Conservation (phyloP, 805 yeast genomes). For the Pichia thaimueangensis region DNA sequence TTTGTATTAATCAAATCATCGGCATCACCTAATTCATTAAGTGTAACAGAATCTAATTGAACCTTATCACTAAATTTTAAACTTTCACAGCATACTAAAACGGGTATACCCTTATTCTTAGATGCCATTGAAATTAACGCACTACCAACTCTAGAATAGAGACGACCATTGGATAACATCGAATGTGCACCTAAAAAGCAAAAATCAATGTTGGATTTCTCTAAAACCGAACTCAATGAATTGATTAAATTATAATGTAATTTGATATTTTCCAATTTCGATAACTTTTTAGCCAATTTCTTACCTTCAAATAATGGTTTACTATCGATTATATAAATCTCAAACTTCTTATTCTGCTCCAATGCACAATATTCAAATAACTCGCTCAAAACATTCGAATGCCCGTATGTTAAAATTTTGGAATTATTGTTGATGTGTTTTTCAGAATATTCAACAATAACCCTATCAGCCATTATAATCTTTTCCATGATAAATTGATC, state of each 20-base stretch:
- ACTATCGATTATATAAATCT: slow-evolving; percentile 84
- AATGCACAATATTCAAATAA: slow-evolving; percentile 65
- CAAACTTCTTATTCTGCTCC: slow-evolving; percentile 56
- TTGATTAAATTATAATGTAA: slow-evolving; percentile 74
- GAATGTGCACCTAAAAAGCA: slow-evolving; percentile 96
- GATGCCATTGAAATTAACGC: slow-evolving; percentile 92
- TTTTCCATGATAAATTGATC: slow-evolving; percentile 80
- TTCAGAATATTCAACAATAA: slow-evolving; percentile 76
- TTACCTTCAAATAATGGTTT: slow-evolving; percentile 94
- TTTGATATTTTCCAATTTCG: slow-evolving; percentile 52
- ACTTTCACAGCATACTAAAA: slow-evolving; percentile 90
- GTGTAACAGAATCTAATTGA: slow-evolving; percentile 91
- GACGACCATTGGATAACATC: slow-evolving; percentile 88
- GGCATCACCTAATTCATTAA: slow-evolving; percentile 81
- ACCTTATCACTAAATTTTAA: slow-evolving; percentile 93
- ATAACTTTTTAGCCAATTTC: slow-evolving; percentile 58
- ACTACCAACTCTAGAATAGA: slow-evolving; percentile 91
- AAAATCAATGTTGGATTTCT: slow-evolving; percentile 66
- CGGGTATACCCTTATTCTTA: slow-evolving; percentile 83
- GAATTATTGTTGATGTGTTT: slow-evolving; percentile 69
- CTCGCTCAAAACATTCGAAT: slow-evolving; percentile 75
- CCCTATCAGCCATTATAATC: slow-evolving; percentile 72
- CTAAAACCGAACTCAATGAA: slow-evolving; percentile 72
- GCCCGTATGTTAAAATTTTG: slow-evolving; percentile 82
- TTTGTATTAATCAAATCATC: slow-evolving; percentile 59